These are phyloP conservation scores for Metrosideros polymorpha DNA, from an alignment of 441 rosid genomes.

Conservation along the genomic window DNA sequence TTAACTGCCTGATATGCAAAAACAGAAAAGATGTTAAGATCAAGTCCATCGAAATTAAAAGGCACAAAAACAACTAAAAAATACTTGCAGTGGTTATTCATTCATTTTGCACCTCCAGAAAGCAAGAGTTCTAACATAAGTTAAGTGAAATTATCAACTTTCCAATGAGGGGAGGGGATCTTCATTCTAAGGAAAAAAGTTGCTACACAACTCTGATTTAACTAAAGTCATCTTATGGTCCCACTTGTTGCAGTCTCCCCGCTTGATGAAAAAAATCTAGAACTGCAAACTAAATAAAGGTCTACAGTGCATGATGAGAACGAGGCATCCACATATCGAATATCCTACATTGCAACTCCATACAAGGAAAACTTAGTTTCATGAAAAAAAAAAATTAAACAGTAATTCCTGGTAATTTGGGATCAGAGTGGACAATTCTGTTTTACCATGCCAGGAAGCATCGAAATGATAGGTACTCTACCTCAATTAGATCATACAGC, in stretches of 20 bases:
- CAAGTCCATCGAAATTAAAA: not conserved
- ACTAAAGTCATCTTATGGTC: not conserved
- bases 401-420: not conserved
- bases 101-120: not conserved
- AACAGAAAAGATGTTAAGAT: not conserved
- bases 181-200: not conserved
- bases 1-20: conserved; percentile 26
- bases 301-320: not conserved
- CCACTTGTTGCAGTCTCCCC: not conserved
- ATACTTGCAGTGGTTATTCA: not conserved
- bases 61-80: not conserved
- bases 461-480: not conserved
- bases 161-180: not conserved
- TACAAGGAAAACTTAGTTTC: not conserved
- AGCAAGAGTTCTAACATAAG: not conserved
- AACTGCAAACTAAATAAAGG: conserved; percentile 3
- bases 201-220: not conserved
- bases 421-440: not conserved
- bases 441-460: not conserved
- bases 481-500: not conserved
- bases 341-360: not conserved
- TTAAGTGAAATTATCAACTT: not conserved
- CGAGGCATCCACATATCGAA: not conserved
- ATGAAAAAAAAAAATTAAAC: not conserved
- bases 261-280: not conserved